Evolutionary conservation across 2,329 filamentous ascomycete genomes (phyloP), one percentile per base, ranked within the genome.

Genomic region (Penicillium glabrum): DNA sequence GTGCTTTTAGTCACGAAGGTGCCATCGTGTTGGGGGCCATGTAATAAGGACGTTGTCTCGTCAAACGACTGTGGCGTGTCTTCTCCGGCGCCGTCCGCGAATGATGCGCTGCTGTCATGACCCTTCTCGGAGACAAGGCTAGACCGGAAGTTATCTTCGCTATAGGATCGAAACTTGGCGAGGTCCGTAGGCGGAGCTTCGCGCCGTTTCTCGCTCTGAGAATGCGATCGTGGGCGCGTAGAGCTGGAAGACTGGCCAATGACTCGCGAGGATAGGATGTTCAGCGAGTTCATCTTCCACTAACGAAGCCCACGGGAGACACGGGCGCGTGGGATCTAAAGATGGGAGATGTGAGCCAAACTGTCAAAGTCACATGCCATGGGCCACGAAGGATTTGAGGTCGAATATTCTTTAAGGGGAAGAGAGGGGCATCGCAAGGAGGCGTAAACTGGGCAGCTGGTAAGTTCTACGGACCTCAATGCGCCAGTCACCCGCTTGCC

Each of bases 221-320:
- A 84, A 60, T 76, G 77, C 60, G 82, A 81, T 66, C 83, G 81
- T 60, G 82, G 81, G 62, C 82, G 81, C 57, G 77, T 71, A 56
- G 82, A 73, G 58, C 77, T 77, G 63, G 83, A 79, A 62, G 83
- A 82, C 71, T 80, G 81, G 71, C 84, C 83, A 71, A 87, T 84
- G 74, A 93, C 90, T 79, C 89, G 88, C 74, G 90, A 87, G 71
- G 91, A 95, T 75, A 97, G 86, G 75, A 96, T 91, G 80, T 95
- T 96, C 81, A 96, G 83, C 70, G 93, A 96, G 87, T 97, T 97
- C 93, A 97, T 97, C 79, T 83, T 90, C 81, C 77, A 41, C 39
- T 23, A 76, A 72, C 69, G 65, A 64, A 70, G 72, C 79, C 77
- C 80, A 82, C 82, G 72, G 73, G 75, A 71, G 65, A 67, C 68